phyloP scores from a whole-genome alignment of 2,329 filamentous ascomycete species.

The Botrytis medusae region DNA sequence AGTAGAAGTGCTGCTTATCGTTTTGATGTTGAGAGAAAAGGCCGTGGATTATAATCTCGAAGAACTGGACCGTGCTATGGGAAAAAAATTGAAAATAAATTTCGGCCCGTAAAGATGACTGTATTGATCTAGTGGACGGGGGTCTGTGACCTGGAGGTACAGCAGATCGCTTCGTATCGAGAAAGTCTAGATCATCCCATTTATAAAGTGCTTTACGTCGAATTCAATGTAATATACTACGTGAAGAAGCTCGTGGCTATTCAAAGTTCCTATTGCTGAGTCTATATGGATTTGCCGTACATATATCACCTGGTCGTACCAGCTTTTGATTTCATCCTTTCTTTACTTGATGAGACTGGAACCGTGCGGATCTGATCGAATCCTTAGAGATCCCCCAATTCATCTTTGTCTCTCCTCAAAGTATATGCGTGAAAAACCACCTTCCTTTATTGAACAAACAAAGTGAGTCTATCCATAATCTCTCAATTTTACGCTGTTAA shows the following conservation, averaged over 20 bases:
- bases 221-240: not conserved
- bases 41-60: not conserved
- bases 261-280: not conserved
- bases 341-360: not conserved
- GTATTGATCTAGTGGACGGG: not conserved
- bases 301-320: not conserved
- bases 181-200: not conserved
- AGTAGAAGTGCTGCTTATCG: not conserved
- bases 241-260: not conserved
- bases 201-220: fast-evolving
- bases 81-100: not conserved
- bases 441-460: not conserved
- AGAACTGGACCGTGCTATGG: fast-evolving
- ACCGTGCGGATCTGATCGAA: not conserved
- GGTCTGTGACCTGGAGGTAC: not conserved
- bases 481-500: not conserved
- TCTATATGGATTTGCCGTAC: not conserved
- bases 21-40: not conserved
- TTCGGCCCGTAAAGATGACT: not conserved
- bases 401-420: not conserved
- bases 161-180: not conserved
- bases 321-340: not conserved
- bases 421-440: not conserved
- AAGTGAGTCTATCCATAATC: not conserved
- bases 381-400: not conserved